Base-by-base conservation (phyloP, 345 rosid genomes). In the Pelargonium nanum region DNA sequence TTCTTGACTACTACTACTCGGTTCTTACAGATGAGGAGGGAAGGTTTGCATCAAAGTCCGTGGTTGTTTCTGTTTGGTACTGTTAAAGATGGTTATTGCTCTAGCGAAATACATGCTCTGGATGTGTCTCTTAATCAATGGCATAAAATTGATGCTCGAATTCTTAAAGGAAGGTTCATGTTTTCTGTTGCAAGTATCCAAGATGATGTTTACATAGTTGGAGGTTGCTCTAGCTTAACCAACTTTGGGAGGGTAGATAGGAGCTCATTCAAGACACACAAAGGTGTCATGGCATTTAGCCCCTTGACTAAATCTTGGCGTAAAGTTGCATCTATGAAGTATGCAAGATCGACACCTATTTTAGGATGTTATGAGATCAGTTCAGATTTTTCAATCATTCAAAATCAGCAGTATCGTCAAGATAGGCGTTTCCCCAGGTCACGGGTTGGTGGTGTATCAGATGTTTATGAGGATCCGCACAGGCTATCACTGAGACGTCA, bases 401-500 rank as follows among this genome's bases (percentile, higher is more conserved):
- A 75, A 21, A 61, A 76, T 68, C 81, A 81, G 68, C 89, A 83
- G 58, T 74, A 68, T 59, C 81, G 87, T 28, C 92, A 83, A 69
- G 95, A 92, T 19, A 81, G 87, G 72, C 89, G 87, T 57, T 79
- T 79, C 61, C 72, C 79, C 7, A 72, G 89, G 72, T 77, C 97
- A 16, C 79, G 92, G 51, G 56, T 66, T 58, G 89, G 91, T 21
- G 89, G 85, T 19, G 94, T 74, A 0, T 89, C 92, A 0, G 99
- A 87, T 61, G 94, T 89, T 60, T 93, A 89, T 23, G 99, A 85
- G 83, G 99, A 89, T 74, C 97, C 99, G 32, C 97, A 93, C 79
- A 81, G 90, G 70, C 81, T 89, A 58, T 93, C 99, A 6, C 69
- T 89, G 19, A 85, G 96, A 63, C 78, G 96, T 22, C 96, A 89